Evolutionary conservation across 2,329 filamentous ascomycete genomes (phyloP).

Genomic region (Colletotrichum sp.): DNA sequence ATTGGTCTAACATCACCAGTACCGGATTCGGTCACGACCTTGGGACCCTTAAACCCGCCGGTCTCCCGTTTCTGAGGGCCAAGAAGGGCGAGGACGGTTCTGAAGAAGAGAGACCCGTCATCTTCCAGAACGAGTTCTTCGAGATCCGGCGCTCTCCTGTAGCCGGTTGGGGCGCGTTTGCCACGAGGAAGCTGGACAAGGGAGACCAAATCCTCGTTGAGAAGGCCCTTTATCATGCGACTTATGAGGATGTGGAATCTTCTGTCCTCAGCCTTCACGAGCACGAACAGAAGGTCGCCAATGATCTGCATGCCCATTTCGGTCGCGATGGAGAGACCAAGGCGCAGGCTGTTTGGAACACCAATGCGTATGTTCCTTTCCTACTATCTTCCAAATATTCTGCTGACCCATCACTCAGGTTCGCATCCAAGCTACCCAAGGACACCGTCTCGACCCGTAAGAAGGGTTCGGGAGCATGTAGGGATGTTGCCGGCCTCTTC

Average conservation of each 20-base stretch:
- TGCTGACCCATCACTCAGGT: conserved; percentile 22
- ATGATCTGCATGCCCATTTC: conserved; percentile 41
- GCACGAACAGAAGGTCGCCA: conserved; percentile 34
- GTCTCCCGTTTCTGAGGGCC: not conserved
- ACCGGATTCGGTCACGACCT: not conserved
- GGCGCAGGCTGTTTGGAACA: conserved; percentile 42
- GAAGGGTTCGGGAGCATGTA: not conserved
- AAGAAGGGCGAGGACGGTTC: not conserved
- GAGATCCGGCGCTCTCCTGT: conserved; percentile 43
- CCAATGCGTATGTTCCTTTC: conserved; percentile 48
- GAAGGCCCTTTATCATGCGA: conserved; percentile 42
- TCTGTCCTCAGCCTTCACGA: conserved; percentile 29
- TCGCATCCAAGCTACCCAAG: conserved; percentile 24
- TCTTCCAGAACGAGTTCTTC: conserved; percentile 46
- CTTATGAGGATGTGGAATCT: not conserved
- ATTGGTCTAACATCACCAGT: not conserved
- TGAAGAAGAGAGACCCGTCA: not conserved
- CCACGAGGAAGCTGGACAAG: conserved; percentile 37
- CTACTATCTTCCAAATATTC: too few species aligned
- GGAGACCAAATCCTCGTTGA: conserved; percentile 51
- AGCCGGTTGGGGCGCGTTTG: conserved; percentile 54
- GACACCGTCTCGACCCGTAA: not conserved
- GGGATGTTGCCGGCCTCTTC: conserved; percentile 44
- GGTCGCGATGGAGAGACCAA: conserved; percentile 29
- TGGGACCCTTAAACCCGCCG: not conserved